Evolutionary conservation across 2,329 filamentous ascomycete species (phyloP).

Genomic region (Hypoxylon sp.): DNA sequence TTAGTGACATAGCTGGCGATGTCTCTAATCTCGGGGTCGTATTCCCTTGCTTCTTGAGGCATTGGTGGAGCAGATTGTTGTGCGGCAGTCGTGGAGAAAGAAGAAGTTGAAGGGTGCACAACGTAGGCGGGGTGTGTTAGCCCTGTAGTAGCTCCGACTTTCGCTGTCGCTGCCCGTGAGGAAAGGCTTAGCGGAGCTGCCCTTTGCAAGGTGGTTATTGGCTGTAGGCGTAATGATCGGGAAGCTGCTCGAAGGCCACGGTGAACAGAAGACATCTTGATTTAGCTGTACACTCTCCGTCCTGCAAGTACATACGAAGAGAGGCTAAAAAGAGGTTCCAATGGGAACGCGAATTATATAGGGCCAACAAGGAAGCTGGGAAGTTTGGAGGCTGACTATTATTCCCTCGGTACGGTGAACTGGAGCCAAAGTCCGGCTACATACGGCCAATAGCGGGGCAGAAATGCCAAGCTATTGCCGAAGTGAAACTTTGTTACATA

Average conservation of each 20-base stretch:
- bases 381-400: slow-evolving; percentile 17
- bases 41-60: slow-evolving; percentile 71
- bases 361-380: slow-evolving; percentile 1
- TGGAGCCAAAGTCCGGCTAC: slow-evolving; percentile 34
- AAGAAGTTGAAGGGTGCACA: slow-evolving; percentile 54
- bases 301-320: slow-evolving; percentile 3
- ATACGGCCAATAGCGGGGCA: slow-evolving; percentile 41
- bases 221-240: slow-evolving; percentile 61
- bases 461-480: slow-evolving; percentile 11
- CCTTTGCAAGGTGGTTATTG: slow-evolving; percentile 57
- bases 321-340: neutral
- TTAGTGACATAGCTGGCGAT: slow-evolving; percentile 96
- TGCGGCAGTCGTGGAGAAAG: slow-evolving; percentile 66
- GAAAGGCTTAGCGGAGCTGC: slow-evolving; percentile 56
- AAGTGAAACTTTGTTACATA: neutral
- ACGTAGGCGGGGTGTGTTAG: slow-evolving; percentile 54
- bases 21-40: slow-evolving; percentile 93
- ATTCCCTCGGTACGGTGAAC: slow-evolving; percentile 38
- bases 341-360: slow-evolving; percentile 4
- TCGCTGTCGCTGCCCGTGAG: slow-evolving; percentile 51
- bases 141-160: slow-evolving; percentile 51
- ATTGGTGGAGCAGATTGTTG: slow-evolving; percentile 65
- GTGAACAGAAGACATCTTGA: slow-evolving; percentile 67
- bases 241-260: slow-evolving; percentile 69
- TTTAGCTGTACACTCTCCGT: slow-evolving; percentile 7